These are phyloP conservation scores for Brassica nigra DNA, from an alignment of 345 rosid species.

Conservation along the genomic window DNA sequence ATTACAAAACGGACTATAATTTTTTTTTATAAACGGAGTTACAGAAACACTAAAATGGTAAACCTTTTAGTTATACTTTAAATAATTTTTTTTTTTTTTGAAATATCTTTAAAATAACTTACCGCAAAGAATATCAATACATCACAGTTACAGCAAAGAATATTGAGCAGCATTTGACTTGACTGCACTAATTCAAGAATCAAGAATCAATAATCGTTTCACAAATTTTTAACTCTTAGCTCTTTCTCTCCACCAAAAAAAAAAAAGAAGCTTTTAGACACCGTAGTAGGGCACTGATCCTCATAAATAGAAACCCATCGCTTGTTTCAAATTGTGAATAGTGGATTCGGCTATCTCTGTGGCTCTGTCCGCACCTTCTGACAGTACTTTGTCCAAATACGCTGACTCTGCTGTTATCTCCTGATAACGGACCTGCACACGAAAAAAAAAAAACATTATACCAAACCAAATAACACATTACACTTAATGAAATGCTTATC, in stretches of 20 bases:
- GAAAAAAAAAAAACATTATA: not conserved
- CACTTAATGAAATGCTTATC: not conserved
- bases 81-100: too few relatives aligned
- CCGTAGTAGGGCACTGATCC: not conserved
- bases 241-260: not conserved
- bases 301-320: slow-evolving; percentile 64
- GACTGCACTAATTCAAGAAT: not conserved
- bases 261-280: not conserved
- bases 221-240: not conserved
- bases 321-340: slow-evolving; percentile 62
- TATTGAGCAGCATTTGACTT: not conserved
- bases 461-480: not conserved
- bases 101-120: not conserved
- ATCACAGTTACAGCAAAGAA: not conserved
- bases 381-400: slow-evolving; percentile 62
- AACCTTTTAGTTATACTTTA: not conserved
- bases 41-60: not conserved
- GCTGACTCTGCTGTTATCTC: slow-evolving; percentile 69
- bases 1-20: too few relatives aligned
- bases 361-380: slow-evolving; percentile 67
- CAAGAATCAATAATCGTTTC: not conserved
- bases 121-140: not conserved
- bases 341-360: slow-evolving; percentile 64
- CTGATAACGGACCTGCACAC: slow-evolving; percentile 33
- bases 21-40: too few relatives aligned